Evolutionary conservation across 176 grass and related monocot genomes (phyloP).

Genomic region (Dendrocalamus sinicus): DNA sequence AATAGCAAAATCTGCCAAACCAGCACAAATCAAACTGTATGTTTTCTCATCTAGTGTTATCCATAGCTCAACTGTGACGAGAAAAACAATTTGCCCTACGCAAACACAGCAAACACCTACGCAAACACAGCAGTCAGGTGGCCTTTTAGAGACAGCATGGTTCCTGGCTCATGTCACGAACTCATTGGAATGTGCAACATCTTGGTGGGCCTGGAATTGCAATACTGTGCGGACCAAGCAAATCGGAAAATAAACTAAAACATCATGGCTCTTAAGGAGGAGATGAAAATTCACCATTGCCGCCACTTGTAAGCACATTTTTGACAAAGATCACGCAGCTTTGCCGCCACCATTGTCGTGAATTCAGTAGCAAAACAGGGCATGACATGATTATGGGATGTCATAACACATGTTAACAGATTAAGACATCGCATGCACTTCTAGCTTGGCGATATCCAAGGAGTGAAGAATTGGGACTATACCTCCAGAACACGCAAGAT

Average conservation of each 20-base stretch:
- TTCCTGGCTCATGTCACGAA: conserved; percentile 34
- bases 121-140: neutral
- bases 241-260: conserved; percentile 10
- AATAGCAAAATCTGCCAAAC: neutral
- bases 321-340: too few species aligned
- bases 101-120: too few species aligned
- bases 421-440: too few species aligned
- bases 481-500: too few species aligned
- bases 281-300: too few species aligned
- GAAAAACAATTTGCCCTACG: conserved; percentile 8
- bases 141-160: neutral
- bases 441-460: too few species aligned
- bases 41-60: neutral
- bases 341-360: too few species aligned
- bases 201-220: neutral
- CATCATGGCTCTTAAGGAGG: neutral
- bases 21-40: neutral
- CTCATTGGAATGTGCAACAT: conserved; percentile 28
- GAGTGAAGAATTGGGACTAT: too few species aligned
- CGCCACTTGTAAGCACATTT: too few species aligned
- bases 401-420: too few species aligned
- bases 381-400: too few species aligned
- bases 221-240: neutral
- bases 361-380: too few species aligned
- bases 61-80: neutral